Base-by-base conservation (phyloP, 176 grass and related monocot species). In the Puccinellia tenuiflora region DNA sequence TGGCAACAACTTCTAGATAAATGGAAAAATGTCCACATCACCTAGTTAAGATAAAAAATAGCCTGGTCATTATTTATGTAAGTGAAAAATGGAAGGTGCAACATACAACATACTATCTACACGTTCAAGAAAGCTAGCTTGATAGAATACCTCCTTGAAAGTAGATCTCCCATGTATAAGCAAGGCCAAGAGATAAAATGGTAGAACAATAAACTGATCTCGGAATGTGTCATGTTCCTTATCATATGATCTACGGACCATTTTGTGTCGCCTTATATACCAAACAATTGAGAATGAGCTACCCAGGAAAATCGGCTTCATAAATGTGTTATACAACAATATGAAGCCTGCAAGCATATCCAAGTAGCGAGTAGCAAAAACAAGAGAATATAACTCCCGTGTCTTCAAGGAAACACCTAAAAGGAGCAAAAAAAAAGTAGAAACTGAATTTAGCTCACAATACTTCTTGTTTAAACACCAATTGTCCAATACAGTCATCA, bases 21-120 rank as follows among this genome's bases (percentile, higher is more conserved):
- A 95, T 80, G 22, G 85, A 95, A 78, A 95, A 95, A 92, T 18
- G 88, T 68, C 88, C 93, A 95, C 88, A 88, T 84, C 35, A 95
- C 76, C 85, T 95, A 64, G 37, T 67, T 40, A 40, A 5, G 34
- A 37, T 30, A 66, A 28, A 17, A 3, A 67, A 40, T 53, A 30
- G 7, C 1, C 1, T 9, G 16, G 26, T 25, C 39, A 62, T 37
- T 38, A 64, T 60, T 65, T 29, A 52, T 76, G 20, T n/a, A 84
- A 65, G 16, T 43, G 48, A 79, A 76, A 35, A 56, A 76, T 3
- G 4, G 30, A 76, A 56, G 73, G 50, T 22, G 31, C 55, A 56
- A 57, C 26, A 22, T 11, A 57, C 8, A 57, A 26, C 15, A 56
- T 56, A 24, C 12, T n/a, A 55, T 64, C 11, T 42, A 81, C 42